Conservation (phyloP, 208 protist genomes). For the Trypanosoma platydactyli region DNA sequence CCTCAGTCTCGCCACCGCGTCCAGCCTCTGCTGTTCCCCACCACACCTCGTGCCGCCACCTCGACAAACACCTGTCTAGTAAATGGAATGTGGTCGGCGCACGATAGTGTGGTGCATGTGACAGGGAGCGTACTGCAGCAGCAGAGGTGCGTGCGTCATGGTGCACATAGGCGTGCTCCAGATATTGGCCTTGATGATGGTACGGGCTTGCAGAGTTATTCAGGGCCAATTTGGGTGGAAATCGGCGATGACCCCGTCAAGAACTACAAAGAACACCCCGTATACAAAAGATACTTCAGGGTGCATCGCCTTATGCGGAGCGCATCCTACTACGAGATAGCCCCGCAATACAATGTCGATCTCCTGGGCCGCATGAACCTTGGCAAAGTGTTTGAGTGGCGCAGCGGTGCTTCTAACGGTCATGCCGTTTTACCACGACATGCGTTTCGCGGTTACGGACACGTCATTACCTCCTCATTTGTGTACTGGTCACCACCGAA, state of each 20-base stretch:
- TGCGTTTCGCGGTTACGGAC: background rate
- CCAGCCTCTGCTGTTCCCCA: background rate
- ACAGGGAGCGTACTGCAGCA: background rate
- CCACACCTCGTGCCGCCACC: background rate
- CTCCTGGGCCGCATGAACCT: slow-evolving; percentile 26
- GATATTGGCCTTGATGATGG: background rate
- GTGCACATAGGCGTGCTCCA: background rate
- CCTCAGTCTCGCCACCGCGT: background rate
- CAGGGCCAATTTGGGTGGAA: background rate
- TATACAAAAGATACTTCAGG: background rate
- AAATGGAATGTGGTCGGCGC: background rate
- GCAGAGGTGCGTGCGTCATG: background rate
- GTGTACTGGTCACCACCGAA: background rate
- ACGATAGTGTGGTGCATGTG: background rate
- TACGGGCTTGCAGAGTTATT: background rate
- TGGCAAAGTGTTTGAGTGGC: slow-evolving; percentile 20
- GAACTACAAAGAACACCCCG: background rate
- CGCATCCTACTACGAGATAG: background rate
- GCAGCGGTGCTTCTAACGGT: background rate
- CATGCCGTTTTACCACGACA: background rate
- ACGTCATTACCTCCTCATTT: background rate
- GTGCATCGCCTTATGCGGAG: background rate
- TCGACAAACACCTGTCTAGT: background rate
- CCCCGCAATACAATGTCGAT: slow-evolving; percentile 1
- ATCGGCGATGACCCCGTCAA: slow-evolving; percentile 2